Evolutionary conservation across 176 grass and related monocot genomes (phyloP).

Genomic region (Ampelocalamus luodianensis): DNA sequence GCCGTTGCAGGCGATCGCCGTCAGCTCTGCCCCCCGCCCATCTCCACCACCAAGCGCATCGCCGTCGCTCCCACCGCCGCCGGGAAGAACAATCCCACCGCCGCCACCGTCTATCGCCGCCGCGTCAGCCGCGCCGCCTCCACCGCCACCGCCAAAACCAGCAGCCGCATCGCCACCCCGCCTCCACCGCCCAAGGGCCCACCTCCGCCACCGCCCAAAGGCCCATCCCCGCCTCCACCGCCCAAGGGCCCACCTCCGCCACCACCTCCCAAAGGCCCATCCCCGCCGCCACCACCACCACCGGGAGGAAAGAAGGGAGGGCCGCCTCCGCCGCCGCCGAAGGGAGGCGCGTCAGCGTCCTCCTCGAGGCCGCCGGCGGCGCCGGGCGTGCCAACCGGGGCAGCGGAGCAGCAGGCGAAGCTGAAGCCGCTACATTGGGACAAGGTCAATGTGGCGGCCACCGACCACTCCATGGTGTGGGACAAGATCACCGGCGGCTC

Average conservation of each 20-base stretch:
- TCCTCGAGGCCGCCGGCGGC: slow-evolving; percentile 70
- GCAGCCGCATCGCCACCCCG: slow-evolving; percentile 45
- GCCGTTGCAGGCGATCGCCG: background rate
- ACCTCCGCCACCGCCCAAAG: slow-evolving; percentile 44
- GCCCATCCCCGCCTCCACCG: slow-evolving; percentile 55
- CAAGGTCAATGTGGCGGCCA: slow-evolving; percentile 69
- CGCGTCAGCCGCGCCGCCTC: slow-evolving; percentile 20
- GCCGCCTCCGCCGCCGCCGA: slow-evolving; percentile 65
- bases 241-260: slow-evolving; percentile 54
- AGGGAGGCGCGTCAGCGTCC: slow-evolving; percentile 39
- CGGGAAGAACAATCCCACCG: slow-evolving; percentile 39
- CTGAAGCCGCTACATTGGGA: slow-evolving; percentile 98
- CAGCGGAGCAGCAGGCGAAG: slow-evolving; percentile 55
- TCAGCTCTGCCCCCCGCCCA: slow-evolving; percentile 32
- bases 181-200: slow-evolving; percentile 16
- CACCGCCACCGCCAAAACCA: slow-evolving; percentile 48
- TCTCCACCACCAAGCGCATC: slow-evolving; percentile 38
- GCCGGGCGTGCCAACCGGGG: slow-evolving; percentile 37
- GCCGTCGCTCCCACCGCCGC: slow-evolving; percentile 11
- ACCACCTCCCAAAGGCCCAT: slow-evolving; percentile 49
- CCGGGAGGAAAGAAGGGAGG: slow-evolving; percentile 58
- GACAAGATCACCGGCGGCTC: slow-evolving; percentile 87
- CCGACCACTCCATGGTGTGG: slow-evolving; percentile 99
- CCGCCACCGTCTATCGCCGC: background rate
- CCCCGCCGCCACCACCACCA: slow-evolving; percentile 53